phyloP scores from a whole-genome alignment of 75 land plant genomes.

The Picea sitchensis region DNA sequence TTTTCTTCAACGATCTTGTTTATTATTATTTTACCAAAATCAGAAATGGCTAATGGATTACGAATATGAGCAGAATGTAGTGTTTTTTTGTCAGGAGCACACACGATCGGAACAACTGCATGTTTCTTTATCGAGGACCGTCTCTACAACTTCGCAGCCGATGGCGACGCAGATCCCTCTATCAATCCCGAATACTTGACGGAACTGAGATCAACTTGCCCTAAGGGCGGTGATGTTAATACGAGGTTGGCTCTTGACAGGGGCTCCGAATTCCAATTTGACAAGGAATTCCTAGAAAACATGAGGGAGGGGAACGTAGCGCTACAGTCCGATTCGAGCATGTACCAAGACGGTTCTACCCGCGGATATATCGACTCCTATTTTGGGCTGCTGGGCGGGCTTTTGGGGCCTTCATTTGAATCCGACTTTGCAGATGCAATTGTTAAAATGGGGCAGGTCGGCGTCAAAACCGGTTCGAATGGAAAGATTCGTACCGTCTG shows the following conservation, averaged over 20 bases:
- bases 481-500: slow-evolving; percentile 51
- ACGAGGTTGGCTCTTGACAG: slow-evolving; percentile 38
- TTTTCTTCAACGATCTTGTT: no score
- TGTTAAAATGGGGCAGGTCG: slow-evolving; percentile 39
- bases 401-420: slow-evolving; percentile 16
- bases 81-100: slow-evolving; percentile 36
- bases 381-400: neutral
- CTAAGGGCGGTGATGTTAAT: slow-evolving; percentile 23
- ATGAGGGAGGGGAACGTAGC: slow-evolving; percentile 41
- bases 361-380: slow-evolving; percentile 19
- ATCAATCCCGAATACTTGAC: slow-evolving; percentile 35
- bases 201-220: slow-evolving; percentile 37
- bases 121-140: slow-evolving; percentile 43
- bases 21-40: neutral
- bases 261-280: slow-evolving; percentile 33
- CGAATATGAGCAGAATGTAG: neutral
- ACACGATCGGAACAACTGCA: slow-evolving; percentile 61
- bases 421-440: slow-evolving; percentile 35
- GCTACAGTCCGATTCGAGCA: slow-evolving; percentile 43
- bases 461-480: slow-evolving; percentile 25
- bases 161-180: slow-evolving; percentile 32
- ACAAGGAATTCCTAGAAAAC: slow-evolving; percentile 36
- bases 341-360: slow-evolving; percentile 25
- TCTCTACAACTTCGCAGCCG: slow-evolving; percentile 39
- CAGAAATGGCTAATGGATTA: neutral